Base-by-base conservation (phyloP, 169 alveolate species). In the Plasmodium sp. region DNA sequence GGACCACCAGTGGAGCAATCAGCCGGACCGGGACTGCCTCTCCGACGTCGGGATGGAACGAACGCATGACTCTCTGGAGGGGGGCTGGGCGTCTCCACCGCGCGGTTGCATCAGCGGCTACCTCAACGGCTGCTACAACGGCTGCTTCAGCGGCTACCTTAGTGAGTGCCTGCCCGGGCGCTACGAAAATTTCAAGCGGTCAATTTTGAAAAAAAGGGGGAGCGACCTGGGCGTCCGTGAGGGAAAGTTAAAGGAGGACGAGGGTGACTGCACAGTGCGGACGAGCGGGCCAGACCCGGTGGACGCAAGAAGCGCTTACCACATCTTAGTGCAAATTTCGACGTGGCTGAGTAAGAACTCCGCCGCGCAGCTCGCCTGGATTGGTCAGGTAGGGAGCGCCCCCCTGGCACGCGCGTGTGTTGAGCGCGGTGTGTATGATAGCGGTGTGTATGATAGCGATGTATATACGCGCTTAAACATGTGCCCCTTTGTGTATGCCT, bases 291-390 rank as follows among this genome's bases (percentile, higher is more conserved):
- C 39, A 14, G 18, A 67, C 16, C 45, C 71, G n/a, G 62, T 84
- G 27, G 80, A 72, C 9, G 34, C 56, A 67, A 90, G 51, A 79
- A 90, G 80, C 51, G 51, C 48, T 62, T 79, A 79, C 80, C 88
- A 67, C 36, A 67, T 90, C 12, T 14, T 90, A 80, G 72, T 90
- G 27, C 82, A 90, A 80, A 90, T 90, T 43, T 90, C 94, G 12
- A 90, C 94, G 14, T 90, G 94, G 94, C 33, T 90, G 5, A 90
- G 90, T 54, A 90, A 79, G 41, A 90, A 90, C 36, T 56, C 94
- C 9, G 94, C 90, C 39, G 73, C 72, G 14, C 94, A 90, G 10
- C 73, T 90, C 10, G 74, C 48, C 12, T 90, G 94, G 94, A 90
- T 90, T 22, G 75, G 91, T 39, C 91, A 90, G 90, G 94, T 90